A percentile compares a stretch with the other conserved stretches of the same genome.
phyloP scores from a whole-genome alignment of 2,329 filamentous ascomycete genomes.

The Monosporascus ibericus region DNA sequence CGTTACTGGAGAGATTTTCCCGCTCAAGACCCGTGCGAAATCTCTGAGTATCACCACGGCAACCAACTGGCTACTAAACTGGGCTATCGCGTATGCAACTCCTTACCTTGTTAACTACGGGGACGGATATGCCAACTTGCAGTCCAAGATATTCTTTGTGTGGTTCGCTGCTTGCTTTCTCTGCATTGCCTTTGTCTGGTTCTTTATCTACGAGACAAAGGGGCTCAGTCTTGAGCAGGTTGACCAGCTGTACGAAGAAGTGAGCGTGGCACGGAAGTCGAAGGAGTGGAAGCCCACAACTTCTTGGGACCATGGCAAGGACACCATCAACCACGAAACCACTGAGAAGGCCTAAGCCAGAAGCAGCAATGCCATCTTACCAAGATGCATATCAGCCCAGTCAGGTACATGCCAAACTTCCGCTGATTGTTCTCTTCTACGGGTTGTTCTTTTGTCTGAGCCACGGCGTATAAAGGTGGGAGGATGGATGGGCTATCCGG shows the following conservation, averaged over 20 bases:
- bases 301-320: constrained; percentile 42
- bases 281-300: constrained; percentile 51
- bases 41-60: constrained; percentile 49
- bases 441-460: no score
- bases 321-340: no score
- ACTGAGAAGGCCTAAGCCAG: no score
- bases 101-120: constrained; percentile 55
- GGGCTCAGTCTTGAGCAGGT: constrained; percentile 64
- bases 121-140: constrained; percentile 35
- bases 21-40: constrained; percentile 48
- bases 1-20: constrained; percentile 61
- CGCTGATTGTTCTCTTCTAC: no score
- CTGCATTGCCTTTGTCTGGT: constrained; percentile 56
- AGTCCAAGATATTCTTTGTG: constrained; percentile 37
- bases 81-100: constrained; percentile 18
- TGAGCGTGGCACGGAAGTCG: neutral
- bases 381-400: no score
- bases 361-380: no score
- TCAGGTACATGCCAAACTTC: no score
- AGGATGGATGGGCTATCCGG: no score
- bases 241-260: constrained; percentile 55
- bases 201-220: constrained; percentile 63
- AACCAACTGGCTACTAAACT: constrained; percentile 56
- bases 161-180: constrained; percentile 57
- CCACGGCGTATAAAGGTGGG: no score